Conservation (phyloP, 345 rosid species). For the Cardamine chenopodiifolia region DNA sequence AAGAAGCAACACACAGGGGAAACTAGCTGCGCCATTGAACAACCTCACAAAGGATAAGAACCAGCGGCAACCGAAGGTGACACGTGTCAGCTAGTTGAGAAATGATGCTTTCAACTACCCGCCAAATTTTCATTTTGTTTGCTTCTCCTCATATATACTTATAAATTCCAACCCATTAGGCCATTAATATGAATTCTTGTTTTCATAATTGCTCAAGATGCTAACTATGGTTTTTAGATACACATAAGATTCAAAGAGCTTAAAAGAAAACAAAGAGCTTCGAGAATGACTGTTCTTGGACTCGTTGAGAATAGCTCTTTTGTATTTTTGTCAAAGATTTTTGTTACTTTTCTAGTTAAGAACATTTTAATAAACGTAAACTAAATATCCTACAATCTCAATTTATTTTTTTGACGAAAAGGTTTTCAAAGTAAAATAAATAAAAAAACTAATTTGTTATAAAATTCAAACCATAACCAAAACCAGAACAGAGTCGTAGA, state of each 20-base stretch:
- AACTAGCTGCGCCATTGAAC: slow-evolving; percentile 9
- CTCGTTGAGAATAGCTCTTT: too few species aligned
- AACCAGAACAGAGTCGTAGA: not conserved
- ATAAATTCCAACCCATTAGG: too few species aligned
- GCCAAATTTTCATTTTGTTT: slow-evolving; percentile 10
- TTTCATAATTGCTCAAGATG: not conserved
- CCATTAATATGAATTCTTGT: not conserved
- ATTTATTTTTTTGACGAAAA: not conserved
- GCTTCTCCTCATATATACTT: not conserved
- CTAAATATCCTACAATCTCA: not conserved
- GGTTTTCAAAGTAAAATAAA: not conserved
- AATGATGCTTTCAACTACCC: not conserved
- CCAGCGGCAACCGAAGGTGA: not conserved
- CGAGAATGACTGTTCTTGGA: too few species aligned
- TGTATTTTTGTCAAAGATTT: too few species aligned
- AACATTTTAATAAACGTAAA: too few species aligned
- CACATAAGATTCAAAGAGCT: not conserved
- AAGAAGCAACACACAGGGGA: not conserved
- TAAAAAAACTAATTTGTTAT: not conserved
- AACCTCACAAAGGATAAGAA: slow-evolving; percentile 5
- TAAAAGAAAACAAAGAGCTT: not conserved
- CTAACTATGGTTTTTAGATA: not conserved
- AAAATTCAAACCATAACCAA: not conserved
- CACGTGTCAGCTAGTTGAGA: not conserved
- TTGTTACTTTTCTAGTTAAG: not conserved